Percentiles rank a stretch among this genome's conserved stretches.
These are phyloP conservation scores for Syzygium oleosum DNA, from an alignment of 345 rosid species.

Conservation along the genomic window DNA sequence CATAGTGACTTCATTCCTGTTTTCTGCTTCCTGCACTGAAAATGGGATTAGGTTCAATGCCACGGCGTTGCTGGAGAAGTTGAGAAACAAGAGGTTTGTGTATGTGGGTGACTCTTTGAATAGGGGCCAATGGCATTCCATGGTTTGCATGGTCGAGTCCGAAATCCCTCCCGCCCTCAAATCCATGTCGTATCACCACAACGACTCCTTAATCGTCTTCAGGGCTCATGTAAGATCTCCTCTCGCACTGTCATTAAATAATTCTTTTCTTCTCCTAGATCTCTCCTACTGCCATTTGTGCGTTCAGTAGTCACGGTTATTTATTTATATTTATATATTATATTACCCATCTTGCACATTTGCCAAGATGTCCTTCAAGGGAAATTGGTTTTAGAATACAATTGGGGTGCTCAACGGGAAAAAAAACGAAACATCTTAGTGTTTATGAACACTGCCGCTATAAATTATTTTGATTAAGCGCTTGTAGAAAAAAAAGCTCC, in stretches of 20 bases:
- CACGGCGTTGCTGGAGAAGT: conserved; percentile 55
- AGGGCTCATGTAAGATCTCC: conserved; percentile 26
- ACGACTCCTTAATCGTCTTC: conserved; percentile 54
- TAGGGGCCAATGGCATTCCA: conserved; percentile 83
- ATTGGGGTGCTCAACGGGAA: too few relatives aligned
- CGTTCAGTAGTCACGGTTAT: neutral
- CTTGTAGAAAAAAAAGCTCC: neutral
- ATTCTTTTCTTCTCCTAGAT: neutral
- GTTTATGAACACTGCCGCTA: neutral
- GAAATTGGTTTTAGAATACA: neutral
- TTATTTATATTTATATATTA: neutral
- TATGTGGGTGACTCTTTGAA: conserved; percentile 89
- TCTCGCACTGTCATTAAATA: neutral
- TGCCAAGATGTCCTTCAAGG: neutral
- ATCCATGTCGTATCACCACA: conserved; percentile 47
- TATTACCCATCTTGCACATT: neutral
- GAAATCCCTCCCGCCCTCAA: conserved; percentile 35
- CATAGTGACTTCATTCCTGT: neutral
- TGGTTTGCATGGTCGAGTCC: conserved; percentile 72
- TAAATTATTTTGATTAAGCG: neutral
- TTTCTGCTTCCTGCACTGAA: neutral
- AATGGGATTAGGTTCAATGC: conserved; percentile 53
- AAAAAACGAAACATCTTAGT: neutral
- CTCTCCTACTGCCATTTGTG: neutral
- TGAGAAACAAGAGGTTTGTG: conserved; percentile 82